phyloP scores from a whole-genome alignment of 176 grass and related monocot species.

The Juncus effusus region DNA sequence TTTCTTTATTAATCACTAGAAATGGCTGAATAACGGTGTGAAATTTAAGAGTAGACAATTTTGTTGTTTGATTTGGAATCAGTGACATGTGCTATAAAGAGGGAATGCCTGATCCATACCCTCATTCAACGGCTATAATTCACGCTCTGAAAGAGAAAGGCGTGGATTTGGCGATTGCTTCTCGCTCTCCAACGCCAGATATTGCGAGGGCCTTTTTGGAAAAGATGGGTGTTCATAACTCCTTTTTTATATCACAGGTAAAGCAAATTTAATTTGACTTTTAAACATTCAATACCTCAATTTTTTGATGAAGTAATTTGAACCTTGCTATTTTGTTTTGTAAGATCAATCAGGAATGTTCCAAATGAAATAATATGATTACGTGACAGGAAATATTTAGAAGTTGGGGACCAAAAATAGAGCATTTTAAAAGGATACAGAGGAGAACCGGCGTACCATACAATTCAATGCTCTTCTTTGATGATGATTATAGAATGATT shows the following conservation, averaged over 20 bases:
- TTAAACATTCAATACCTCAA: too few relatives aligned
- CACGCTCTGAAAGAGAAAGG: constrained; percentile 39
- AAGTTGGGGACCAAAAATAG: not conserved
- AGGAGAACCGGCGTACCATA: constrained; percentile 4
- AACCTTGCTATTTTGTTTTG: too few relatives aligned
- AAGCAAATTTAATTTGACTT: too few relatives aligned
- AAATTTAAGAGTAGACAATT: not conserved
- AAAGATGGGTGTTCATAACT: constrained; percentile 34
- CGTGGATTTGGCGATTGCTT: constrained; percentile 36
- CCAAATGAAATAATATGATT: too few relatives aligned
- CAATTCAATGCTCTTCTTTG: constrained; percentile 28
- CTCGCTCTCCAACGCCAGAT: constrained; percentile 30
- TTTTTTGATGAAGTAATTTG: too few relatives aligned
- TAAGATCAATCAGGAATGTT: too few relatives aligned
- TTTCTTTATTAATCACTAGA: too few relatives aligned
- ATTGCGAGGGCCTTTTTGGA: constrained; percentile 33
- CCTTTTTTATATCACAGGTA: constrained; percentile 31
- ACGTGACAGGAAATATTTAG: constrained; percentile 12
- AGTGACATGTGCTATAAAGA: constrained; percentile 37
- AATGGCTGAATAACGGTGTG: too few relatives aligned
- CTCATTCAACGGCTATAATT: constrained; percentile 33
- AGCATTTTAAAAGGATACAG: constrained; percentile 20
- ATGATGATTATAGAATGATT: constrained; percentile 19
- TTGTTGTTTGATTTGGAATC: not conserved
- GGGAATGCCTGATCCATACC: constrained; percentile 27